phyloP scores from a whole-genome alignment of 2,329 filamentous ascomycete genomes.

The Paraconiothyrium sp. region DNA sequence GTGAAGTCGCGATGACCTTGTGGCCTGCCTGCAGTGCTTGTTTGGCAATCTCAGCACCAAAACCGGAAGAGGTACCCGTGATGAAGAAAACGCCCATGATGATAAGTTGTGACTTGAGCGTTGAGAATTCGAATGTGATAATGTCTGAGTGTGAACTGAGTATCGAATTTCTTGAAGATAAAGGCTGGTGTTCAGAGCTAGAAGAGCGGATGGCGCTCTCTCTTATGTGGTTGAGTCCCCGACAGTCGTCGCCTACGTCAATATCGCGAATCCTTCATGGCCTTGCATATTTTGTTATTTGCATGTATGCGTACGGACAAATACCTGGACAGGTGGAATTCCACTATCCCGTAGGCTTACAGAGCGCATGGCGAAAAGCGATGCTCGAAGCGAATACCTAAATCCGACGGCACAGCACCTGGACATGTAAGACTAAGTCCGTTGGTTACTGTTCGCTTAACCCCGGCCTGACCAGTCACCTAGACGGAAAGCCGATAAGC shows the following conservation, averaged over 20 bases:
- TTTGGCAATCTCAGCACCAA: constrained; percentile 58
- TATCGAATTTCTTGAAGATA: not conserved
- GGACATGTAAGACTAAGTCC: not conserved
- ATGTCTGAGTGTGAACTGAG: not conserved
- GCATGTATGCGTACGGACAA: constrained; percentile 48
- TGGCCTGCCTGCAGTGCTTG: constrained; percentile 58
- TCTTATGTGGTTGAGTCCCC: not conserved
- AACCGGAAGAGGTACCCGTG: constrained; percentile 62
- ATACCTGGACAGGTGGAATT: not conserved
- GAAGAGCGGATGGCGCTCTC: not conserved
- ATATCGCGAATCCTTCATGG: not conserved
- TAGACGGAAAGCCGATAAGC: no score
- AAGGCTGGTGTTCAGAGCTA: not conserved
- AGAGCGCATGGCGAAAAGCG: not conserved
- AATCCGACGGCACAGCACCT: not conserved
- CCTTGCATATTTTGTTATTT: not conserved
- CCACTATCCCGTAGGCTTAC: not conserved
- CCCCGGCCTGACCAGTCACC: no score
- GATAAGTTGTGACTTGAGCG: not conserved
- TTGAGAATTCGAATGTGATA: no score
- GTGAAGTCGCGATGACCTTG: constrained; percentile 62
- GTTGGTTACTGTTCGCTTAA: no score
- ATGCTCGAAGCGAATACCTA: not conserved
- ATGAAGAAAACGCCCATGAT: constrained; percentile 49
- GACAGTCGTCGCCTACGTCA: not conserved